Evolutionary conservation across 2,329 filamentous ascomycete species (phyloP), one percentile per base, ranked within the genome.

Genomic region (Xylariales sp.): DNA sequence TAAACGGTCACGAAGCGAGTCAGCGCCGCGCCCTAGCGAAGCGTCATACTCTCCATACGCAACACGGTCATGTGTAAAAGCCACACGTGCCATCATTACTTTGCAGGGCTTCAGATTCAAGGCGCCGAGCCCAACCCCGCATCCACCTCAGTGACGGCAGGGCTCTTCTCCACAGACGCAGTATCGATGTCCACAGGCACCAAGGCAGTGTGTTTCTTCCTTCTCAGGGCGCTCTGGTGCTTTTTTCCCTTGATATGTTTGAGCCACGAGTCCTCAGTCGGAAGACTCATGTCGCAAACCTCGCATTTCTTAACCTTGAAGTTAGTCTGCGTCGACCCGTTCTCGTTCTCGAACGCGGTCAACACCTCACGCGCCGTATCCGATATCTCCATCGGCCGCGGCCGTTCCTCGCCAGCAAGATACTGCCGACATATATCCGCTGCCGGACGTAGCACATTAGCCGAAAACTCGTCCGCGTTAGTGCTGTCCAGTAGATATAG

Each of bases 401-500:
- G 89, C 46, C 92, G 83, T 1, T 78, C 53, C 45, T 86, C 78
- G 0, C 85, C 86, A 0, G 80, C 75, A 0, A 97, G 83, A 74
- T 97, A 97, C 0, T 81, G 77, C 12, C 82, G 77, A 0, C 90
- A 86, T 34, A 97, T 80, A 0, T 82, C 77, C 1, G 87, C 81
- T 0, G 93, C 94, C 1, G 89, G 89, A 1, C 83, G 80, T 1
- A 89, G 84, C 1, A 97, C 93, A n/a, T 84, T 81, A 0, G 83
- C 77, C 0, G 84, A 74, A 85, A 93, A 97, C 1, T 80, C 75
- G 0, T 82, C 75, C 1, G 90, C 82, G 72, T 96, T 85, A 1
- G 91, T 93, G 69, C 92, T 92, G 79, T 99, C 93, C 0, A 98
- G 81, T 1, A 98, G 80, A 77, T 92, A 98, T 0, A 97, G 82